These are phyloP conservation scores for Crotalaria pallida DNA, from an alignment of 306 rosid species.

Conservation along the genomic window DNA sequence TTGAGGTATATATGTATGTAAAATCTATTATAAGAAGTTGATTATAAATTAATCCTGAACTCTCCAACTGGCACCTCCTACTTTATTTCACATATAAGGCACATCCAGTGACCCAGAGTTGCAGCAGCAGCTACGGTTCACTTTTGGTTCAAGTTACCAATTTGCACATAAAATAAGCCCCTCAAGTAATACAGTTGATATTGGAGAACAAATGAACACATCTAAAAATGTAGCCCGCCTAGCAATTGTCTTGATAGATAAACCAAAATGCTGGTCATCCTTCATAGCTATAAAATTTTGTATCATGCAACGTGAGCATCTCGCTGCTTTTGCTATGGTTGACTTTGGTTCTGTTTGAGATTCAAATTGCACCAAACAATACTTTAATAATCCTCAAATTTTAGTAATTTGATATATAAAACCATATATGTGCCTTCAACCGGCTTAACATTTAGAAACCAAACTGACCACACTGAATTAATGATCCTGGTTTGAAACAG, in stretches of 20 bases:
- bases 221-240: conserved; percentile 2
- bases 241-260: neutral
- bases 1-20: neutral
- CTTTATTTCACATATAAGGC: neutral
- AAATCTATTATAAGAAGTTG: neutral
- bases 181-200: neutral
- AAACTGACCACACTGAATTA: neutral
- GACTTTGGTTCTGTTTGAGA: neutral
- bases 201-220: conserved; percentile 14
- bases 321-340: neutral
- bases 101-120: neutral
- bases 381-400: neutral
- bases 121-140: neutral
- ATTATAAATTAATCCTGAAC: neutral
- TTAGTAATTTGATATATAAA: too few species aligned
- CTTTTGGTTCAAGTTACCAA: conserved; percentile 4
- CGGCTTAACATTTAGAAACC: too few species aligned
- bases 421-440: too few species aligned
- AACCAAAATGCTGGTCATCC: neutral
- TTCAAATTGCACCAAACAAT: neutral
- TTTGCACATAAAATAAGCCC: neutral
- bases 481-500: neutral
- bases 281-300: neutral
- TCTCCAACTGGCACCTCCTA: neutral
- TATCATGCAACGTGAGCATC: neutral